phyloP scores from a whole-genome alignment of 768 basidiomycete species.

The Tephrocybe rancida region DNA sequence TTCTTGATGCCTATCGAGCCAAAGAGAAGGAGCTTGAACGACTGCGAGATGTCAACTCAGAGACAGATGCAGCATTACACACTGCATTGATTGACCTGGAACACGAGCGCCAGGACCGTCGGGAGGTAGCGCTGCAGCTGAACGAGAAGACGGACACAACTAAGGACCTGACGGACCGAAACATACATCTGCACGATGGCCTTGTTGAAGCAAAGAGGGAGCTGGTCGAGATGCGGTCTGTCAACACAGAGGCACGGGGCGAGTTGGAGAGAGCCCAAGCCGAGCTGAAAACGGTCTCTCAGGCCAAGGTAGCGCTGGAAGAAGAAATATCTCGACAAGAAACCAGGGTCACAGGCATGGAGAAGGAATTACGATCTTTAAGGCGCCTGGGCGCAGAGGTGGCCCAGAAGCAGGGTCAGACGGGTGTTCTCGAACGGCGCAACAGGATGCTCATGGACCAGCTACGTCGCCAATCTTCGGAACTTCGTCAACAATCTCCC shows the following conservation, averaged over 20 bases:
- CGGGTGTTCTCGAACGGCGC: slow-evolving; percentile 27
- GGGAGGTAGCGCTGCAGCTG: neutral
- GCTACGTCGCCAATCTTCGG: slow-evolving; percentile 31
- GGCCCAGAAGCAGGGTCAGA: slow-evolving; percentile 18
- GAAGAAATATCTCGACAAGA: neutral
- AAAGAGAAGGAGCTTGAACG: neutral
- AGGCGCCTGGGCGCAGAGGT: slow-evolving; percentile 8
- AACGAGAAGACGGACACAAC: neutral
- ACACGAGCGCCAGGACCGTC: too few species aligned
- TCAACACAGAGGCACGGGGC: neutral
- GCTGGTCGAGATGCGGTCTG: neutral
- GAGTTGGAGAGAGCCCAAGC: neutral
- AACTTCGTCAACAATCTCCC: slow-evolving; percentile 22
- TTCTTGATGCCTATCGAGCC: neutral
- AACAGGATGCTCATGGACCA: slow-evolving; percentile 37
- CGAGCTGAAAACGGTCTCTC: neutral
- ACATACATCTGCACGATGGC: neutral
- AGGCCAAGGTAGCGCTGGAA: neutral
- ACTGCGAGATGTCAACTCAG: neutral
- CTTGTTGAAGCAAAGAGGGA: neutral
- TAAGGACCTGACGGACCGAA: neutral
- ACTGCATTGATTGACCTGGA: neutral
- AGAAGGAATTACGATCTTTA: slow-evolving; percentile 15
- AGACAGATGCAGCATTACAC: neutral
- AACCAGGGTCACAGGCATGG: slow-evolving; percentile 9